These are phyloP conservation scores for Tuber magnatum DNA, from an alignment of 495 filamentous ascomycete genomes.

Conservation along the genomic window DNA sequence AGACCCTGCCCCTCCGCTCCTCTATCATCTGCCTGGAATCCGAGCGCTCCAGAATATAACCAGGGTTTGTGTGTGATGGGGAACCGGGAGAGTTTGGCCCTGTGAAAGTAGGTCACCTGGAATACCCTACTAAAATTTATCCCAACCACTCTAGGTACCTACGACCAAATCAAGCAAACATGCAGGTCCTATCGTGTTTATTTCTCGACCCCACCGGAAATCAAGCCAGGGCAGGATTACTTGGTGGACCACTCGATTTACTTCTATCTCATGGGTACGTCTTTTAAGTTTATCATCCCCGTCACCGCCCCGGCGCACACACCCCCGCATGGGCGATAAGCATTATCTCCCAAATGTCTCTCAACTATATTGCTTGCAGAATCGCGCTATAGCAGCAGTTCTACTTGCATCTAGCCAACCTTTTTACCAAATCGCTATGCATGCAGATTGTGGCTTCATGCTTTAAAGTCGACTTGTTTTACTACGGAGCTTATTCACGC, in stretches of 20 bases:
- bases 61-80: background rate
- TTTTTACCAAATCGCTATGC: background rate
- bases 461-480: background rate
- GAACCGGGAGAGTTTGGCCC: background rate
- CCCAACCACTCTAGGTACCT: constrained; percentile 53
- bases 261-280: constrained; percentile 91
- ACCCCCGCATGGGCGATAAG: background rate
- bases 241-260: constrained; percentile 98
- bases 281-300: constrained; percentile 5
- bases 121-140: constrained; percentile 4
- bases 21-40: background rate
- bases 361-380: background rate
- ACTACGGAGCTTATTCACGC: background rate
- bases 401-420: background rate
- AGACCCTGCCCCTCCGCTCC: background rate
- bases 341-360: background rate
- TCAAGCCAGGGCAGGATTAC: constrained; percentile 91
- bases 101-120: constrained; percentile 1
- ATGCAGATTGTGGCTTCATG: background rate
- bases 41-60: constrained; percentile 1
- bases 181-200: constrained; percentile 96
- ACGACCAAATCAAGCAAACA: constrained; percentile 80
- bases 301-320: background rate
- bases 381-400: background rate
- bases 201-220: constrained; percentile 81